These are phyloP conservation scores for Lactarius trivialis DNA, from an alignment of 768 basidiomycete species.

Conservation along the genomic window DNA sequence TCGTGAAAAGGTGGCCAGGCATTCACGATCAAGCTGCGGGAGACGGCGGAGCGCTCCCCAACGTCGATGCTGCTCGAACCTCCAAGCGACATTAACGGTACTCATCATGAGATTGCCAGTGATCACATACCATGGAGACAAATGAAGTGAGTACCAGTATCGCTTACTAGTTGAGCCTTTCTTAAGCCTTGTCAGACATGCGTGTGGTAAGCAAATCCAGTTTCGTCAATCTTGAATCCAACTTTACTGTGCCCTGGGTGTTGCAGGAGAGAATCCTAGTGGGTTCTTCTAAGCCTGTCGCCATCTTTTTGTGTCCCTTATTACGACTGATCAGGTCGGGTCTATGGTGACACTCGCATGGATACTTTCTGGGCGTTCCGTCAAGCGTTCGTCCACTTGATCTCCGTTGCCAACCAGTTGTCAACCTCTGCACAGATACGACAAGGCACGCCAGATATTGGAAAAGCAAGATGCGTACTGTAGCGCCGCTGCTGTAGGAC, in stretches of 20 bases:
- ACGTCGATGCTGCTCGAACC: constrained; percentile 73
- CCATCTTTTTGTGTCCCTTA: background rate
- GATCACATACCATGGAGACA: constrained; percentile 59
- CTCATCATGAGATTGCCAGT: constrained; percentile 36
- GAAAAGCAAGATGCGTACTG: constrained; percentile 66
- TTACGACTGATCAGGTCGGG: constrained; percentile 17
- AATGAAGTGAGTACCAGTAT: constrained; percentile 52
- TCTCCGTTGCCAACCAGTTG: constrained; percentile 49
- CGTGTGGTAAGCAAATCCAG: constrained; percentile 43
- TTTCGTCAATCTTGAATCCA: background rate
- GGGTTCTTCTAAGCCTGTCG: background rate
- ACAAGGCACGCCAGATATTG: constrained; percentile 60
- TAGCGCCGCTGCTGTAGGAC: constrained; percentile 37
- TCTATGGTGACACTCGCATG: constrained; percentile 44
- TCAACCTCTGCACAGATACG: constrained; percentile 40
- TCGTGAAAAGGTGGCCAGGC: constrained; percentile 58
- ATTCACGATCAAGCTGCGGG: constrained; percentile 71
- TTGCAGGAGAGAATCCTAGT: constrained; percentile 54
- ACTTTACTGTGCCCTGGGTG: constrained; percentile 2
- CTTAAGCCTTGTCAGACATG: constrained; percentile 41
- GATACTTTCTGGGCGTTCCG: constrained; percentile 68
- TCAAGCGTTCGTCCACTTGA: constrained; percentile 34
- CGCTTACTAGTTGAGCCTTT: background rate
- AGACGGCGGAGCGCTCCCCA: constrained; percentile 62
- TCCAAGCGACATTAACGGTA: constrained; percentile 55